Conservation (phyloP, 768 basidiomycete species). For the Calocybe indica region DNA sequence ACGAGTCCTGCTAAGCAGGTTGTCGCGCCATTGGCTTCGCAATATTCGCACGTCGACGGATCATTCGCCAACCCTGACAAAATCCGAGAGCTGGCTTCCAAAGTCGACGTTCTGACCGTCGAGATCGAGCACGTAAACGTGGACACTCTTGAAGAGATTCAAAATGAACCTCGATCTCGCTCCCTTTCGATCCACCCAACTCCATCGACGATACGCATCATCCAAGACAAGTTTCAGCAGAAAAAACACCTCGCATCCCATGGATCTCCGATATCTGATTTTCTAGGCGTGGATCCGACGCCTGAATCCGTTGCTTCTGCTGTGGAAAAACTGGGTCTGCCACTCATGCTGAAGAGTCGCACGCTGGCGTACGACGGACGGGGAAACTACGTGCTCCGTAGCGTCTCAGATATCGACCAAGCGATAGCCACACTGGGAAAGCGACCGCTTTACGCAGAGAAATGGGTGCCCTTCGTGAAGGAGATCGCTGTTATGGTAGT, state of each 20-base stretch:
- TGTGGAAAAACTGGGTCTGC: conserved; percentile 61
- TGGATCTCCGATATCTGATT: conserved; percentile 54
- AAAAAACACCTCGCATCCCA: conserved; percentile 69
- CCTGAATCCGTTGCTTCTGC: conserved; percentile 46
- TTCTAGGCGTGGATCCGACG: conserved; percentile 50
- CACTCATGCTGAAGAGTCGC: conserved; percentile 94
- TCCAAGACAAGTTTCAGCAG: conserved; percentile 84
- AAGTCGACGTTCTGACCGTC: conserved; percentile 85
- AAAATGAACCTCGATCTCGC: conserved; percentile 23
- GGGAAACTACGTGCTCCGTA: conserved; percentile 79
- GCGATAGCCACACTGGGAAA: conserved; percentile 50
- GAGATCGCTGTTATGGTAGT: conserved; percentile 99
- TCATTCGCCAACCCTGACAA: conserved; percentile 77
- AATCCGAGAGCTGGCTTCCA: conserved; percentile 72
- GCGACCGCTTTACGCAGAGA: conserved; percentile 86
- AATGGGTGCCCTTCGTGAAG: conserved; percentile 82
- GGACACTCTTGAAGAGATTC: conserved; percentile 59
- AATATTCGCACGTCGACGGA: conserved; percentile 73
- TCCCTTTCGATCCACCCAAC: conserved; percentile 61
- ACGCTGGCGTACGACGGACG: conserved; percentile 94
- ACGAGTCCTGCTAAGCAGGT: conserved; percentile 88
- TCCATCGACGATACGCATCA: conserved; percentile 75
- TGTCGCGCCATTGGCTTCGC: conserved; percentile 44
- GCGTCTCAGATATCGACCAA: conserved; percentile 43
- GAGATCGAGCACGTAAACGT: conserved; percentile 97